A percentile compares a stretch with the other conserved stretches of the same genome.
Conservation (phyloP, 495 filamentous ascomycete species). For the Apodospora peruviana region DNA sequence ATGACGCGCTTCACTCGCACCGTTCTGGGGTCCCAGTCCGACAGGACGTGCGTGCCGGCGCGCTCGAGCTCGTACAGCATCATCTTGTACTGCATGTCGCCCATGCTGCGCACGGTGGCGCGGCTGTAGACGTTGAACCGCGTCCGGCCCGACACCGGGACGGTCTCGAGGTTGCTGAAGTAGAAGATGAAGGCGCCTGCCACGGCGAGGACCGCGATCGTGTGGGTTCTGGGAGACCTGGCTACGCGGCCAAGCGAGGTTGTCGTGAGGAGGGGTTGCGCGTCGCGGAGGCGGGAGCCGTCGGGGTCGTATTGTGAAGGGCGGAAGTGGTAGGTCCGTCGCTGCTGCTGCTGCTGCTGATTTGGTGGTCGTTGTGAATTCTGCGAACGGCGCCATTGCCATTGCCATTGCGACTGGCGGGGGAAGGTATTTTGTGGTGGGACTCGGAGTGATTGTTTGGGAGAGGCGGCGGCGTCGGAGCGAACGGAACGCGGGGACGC, state of each 20-base stretch:
- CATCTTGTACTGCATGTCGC: slow-evolving; percentile 45
- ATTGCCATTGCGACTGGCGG: not conserved
- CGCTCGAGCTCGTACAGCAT: slow-evolving; percentile 41
- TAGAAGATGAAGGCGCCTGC: slow-evolving; percentile 52
- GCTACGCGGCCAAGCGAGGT: slow-evolving; percentile 15
- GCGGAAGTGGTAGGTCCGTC: not conserved
- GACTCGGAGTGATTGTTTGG: too few relatives aligned
- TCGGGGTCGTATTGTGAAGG: slow-evolving; percentile 2
- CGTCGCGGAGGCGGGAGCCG: slow-evolving; percentile 17
- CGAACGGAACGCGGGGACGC: too few relatives aligned
- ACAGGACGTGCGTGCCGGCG: slow-evolving; percentile 30
- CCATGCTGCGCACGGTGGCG: slow-evolving; percentile 48
- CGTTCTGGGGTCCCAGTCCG: slow-evolving; percentile 33
- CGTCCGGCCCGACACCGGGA: slow-evolving; percentile 71
- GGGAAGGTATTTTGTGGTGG: too few relatives aligned
- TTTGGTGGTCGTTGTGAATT: not conserved
- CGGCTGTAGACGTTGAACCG: slow-evolving; percentile 74
- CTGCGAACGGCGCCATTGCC: not conserved
- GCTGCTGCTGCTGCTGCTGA: not conserved
- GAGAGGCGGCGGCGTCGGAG: too few relatives aligned
- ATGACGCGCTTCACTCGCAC: slow-evolving; percentile 62
- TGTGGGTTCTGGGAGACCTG: slow-evolving; percentile 26
- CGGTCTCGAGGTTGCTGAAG: slow-evolving; percentile 66
- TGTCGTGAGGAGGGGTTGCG: slow-evolving; percentile 35
- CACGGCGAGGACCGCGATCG: slow-evolving; percentile 26